Evolutionary conservation across 306 rosid genomes (phyloP).

Genomic region (Cucurbita maxima): DNA sequence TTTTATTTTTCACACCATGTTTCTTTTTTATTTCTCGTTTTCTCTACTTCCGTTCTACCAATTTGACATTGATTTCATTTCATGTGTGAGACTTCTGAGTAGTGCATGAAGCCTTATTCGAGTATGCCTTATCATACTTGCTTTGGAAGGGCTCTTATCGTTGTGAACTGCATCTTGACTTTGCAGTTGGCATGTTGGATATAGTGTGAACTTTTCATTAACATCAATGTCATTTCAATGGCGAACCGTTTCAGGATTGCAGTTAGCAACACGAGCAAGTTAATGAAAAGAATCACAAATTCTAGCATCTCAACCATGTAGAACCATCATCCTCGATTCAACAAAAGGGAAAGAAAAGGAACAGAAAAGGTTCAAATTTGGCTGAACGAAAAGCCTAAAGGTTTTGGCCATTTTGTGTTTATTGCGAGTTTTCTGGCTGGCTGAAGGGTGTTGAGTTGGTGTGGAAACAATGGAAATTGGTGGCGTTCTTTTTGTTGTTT

Average conservation of each 20-base stretch:
- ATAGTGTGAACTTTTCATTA: background rate
- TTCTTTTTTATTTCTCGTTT: background rate
- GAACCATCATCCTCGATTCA: conserved; percentile 1
- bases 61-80: background rate
- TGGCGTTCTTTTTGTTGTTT: background rate
- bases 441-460: background rate
- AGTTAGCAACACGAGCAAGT: background rate
- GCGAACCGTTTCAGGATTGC: background rate
- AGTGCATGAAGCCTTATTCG: background rate
- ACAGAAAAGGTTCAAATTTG: background rate
- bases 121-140: background rate
- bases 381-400: background rate
- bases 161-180: background rate
- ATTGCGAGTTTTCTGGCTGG: conserved; percentile 1
- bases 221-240: background rate
- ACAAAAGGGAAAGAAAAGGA: background rate
- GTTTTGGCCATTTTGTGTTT: conserved; percentile 1
- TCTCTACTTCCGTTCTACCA: background rate
- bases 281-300: background rate
- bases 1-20: background rate
- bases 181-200: background rate
- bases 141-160: background rate
- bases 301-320: background rate
- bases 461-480: background rate
- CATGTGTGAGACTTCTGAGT: background rate